Evolutionary conservation across 2,329 filamentous ascomycete species (phyloP).

Genomic region (Hymenoscyphus fraxineus): DNA sequence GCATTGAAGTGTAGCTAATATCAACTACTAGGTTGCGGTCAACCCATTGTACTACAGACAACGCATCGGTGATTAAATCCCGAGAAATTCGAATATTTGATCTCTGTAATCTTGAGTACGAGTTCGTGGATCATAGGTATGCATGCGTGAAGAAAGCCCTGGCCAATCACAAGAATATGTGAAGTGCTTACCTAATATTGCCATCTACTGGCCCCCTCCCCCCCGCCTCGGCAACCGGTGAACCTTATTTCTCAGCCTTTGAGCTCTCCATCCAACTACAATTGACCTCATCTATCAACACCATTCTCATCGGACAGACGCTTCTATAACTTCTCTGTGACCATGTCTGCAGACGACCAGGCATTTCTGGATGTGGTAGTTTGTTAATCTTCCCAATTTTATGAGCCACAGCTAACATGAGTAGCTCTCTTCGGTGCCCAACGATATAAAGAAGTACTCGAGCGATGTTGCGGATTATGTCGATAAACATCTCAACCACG

Average conservation of each 20-base stretch:
- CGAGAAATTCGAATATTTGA: too few relatives aligned
- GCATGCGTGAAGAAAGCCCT: too few relatives aligned
- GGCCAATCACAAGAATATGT: too few relatives aligned
- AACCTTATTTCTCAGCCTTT: constrained; percentile 12
- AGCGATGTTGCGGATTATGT: constrained; percentile 73
- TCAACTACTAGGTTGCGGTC: too few relatives aligned
- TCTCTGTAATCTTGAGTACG: too few relatives aligned
- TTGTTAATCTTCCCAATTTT: constrained; percentile 30
- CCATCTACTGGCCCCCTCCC: too few relatives aligned
- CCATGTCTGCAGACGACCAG: constrained; percentile 76
- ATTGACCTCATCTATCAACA: not conserved
- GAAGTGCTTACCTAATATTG: too few relatives aligned
- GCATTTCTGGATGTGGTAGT: constrained; percentile 71
- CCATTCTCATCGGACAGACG: not conserved
- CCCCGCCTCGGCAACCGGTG: too few relatives aligned
- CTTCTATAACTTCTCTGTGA: not conserved
- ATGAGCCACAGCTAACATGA: constrained; percentile 2
- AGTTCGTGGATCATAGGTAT: too few relatives aligned
- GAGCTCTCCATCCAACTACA: not conserved
- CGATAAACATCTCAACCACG: constrained; percentile 74
- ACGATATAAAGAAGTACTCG: constrained; percentile 68
- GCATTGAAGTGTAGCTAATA: too few relatives aligned
- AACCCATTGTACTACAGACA: too few relatives aligned
- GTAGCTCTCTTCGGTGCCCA: constrained; percentile 54
- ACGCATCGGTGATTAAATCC: too few relatives aligned